A percentile compares a stretch with the other conserved stretches of the same genome.
phyloP scores from a whole-genome alignment of 306 rosid genomes.

The Alnus rubra region DNA sequence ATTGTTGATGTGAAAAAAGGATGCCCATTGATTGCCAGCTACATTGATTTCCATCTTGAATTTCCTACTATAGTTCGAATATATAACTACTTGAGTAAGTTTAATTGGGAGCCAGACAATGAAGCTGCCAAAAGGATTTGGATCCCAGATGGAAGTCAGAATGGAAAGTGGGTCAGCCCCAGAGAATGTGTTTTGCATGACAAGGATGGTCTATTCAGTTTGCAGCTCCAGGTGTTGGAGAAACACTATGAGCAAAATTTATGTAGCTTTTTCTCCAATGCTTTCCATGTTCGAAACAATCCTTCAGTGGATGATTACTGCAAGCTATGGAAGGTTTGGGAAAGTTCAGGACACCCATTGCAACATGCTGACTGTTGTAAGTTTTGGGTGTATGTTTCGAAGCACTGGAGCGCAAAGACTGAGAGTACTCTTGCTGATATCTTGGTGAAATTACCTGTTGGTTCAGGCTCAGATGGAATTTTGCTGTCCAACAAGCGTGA shows the following conservation, averaged over 20 bases:
- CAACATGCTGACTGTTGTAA: constrained; percentile 49
- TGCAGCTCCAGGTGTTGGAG: constrained; percentile 45
- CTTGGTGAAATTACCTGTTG: constrained; percentile 57
- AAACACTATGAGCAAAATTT: constrained; percentile 35
- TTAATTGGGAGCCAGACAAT: constrained; percentile 48
- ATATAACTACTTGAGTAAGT: constrained; percentile 44
- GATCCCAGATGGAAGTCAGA: constrained; percentile 42
- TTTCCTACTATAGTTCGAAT: constrained; percentile 34
- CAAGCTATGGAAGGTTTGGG: constrained; percentile 71
- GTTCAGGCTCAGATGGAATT: constrained; percentile 35
- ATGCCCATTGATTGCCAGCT: constrained; percentile 41
- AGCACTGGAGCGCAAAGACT: constrained; percentile 26
- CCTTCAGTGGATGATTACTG: constrained; percentile 62
- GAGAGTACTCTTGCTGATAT: constrained; percentile 36
- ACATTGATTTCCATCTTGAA: constrained; percentile 38
- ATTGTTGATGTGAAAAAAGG: constrained; percentile 38
- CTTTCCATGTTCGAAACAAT: constrained; percentile 36
- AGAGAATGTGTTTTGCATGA: constrained; percentile 56
- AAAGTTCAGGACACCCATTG: constrained; percentile 36
- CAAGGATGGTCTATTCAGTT: constrained; percentile 51
- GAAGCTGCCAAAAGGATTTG: constrained; percentile 47
- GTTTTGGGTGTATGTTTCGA: constrained; percentile 58
- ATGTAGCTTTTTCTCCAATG: constrained; percentile 43
- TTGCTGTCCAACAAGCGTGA: constrained; percentile 44
- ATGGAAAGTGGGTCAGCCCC: constrained; percentile 48